Percentiles rank a stretch among this genome's conserved stretches.
Conservation (phyloP, 2,329 filamentous ascomycete genomes). For the Paecilomyces dactylethromorphus region DNA sequence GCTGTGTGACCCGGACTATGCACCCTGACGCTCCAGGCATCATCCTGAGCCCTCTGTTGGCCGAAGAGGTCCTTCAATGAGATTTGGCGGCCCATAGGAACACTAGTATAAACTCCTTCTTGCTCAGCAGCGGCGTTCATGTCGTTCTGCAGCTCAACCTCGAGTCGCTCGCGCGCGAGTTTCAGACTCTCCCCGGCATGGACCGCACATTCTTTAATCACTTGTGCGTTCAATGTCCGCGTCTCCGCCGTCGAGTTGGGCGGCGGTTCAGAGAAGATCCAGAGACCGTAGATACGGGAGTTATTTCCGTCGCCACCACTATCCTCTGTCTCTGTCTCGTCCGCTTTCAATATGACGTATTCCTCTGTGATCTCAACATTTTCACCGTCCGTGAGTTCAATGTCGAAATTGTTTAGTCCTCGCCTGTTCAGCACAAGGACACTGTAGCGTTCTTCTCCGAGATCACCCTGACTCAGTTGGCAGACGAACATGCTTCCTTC, state of each 20-base stretch:
- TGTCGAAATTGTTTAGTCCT: constrained; percentile 62
- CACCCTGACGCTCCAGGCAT: constrained; percentile 44
- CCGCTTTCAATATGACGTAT: constrained; percentile 53
- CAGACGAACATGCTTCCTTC: constrained; percentile 90
- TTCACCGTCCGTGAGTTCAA: constrained; percentile 51
- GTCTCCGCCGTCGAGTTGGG: constrained; percentile 48
- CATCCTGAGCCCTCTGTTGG: constrained; percentile 47
- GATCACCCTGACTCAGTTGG: constrained; percentile 44
- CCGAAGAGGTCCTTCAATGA: constrained; percentile 50
- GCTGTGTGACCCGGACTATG: constrained; percentile 29
- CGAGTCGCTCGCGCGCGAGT: constrained; percentile 33
- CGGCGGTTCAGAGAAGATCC: constrained; percentile 58
- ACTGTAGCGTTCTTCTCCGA: constrained; percentile 43
- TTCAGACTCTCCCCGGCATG: constrained; percentile 46
- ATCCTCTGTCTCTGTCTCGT: constrained; percentile 23
- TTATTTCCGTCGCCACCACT: constrained; percentile 8
- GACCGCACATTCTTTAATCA: constrained; percentile 50
- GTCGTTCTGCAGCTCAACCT: constrained; percentile 25
- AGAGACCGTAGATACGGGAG: constrained; percentile 51
- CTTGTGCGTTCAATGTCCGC: constrained; percentile 45
- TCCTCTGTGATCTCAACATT: constrained; percentile 60
- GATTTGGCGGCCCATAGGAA: constrained; percentile 48
- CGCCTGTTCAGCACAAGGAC: constrained; percentile 69
- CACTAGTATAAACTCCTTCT: constrained; percentile 33
- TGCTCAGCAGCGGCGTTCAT: constrained; percentile 24